Conservation (phyloP, 495 filamentous ascomycete genomes). For the Patellaria atrata region DNA sequence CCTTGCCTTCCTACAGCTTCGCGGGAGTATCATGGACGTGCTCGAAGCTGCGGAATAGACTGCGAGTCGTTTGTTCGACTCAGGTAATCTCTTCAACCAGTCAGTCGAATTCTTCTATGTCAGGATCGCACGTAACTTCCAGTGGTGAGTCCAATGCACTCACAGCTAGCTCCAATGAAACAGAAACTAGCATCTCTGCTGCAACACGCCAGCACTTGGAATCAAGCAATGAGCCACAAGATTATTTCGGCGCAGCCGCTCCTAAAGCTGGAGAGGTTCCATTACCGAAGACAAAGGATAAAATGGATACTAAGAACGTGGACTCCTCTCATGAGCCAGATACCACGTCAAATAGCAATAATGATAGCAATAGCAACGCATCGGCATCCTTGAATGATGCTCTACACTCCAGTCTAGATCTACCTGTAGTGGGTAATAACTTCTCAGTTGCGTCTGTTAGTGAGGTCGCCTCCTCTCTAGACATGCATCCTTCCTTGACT, state of each 20-base stretch:
- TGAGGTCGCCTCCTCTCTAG: too few relatives aligned
- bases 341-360: too few relatives aligned
- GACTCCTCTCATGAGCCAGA: too few relatives aligned
- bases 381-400: too few relatives aligned
- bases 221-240: slow-evolving; percentile 24
- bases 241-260: slow-evolving; percentile 34
- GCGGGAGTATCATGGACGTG: slow-evolving; percentile 47
- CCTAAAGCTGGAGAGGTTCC: too few relatives aligned
- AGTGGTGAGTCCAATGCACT: slow-evolving; percentile 11
- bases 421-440: slow-evolving; percentile 1
- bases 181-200: neutral
- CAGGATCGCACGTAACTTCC: slow-evolving; percentile 8
- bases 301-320: slow-evolving; percentile 1
- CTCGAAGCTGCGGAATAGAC: slow-evolving; percentile 44
- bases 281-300: slow-evolving; percentile 1
- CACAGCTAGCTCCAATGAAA: slow-evolving; percentile 1
- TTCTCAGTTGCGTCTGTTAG: slow-evolving; percentile 2
- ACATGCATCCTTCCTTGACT: slow-evolving; percentile 13
- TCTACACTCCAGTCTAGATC: too few relatives aligned
- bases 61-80: slow-evolving; percentile 45
- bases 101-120: slow-evolving; percentile 3
- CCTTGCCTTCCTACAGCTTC: slow-evolving; percentile 36
- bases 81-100: slow-evolving; percentile 8
- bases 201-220: neutral
- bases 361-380: too few relatives aligned